phyloP scores from a whole-genome alignment of 2,329 filamentous ascomycete species.

The Trichoderma sp. region DNA sequence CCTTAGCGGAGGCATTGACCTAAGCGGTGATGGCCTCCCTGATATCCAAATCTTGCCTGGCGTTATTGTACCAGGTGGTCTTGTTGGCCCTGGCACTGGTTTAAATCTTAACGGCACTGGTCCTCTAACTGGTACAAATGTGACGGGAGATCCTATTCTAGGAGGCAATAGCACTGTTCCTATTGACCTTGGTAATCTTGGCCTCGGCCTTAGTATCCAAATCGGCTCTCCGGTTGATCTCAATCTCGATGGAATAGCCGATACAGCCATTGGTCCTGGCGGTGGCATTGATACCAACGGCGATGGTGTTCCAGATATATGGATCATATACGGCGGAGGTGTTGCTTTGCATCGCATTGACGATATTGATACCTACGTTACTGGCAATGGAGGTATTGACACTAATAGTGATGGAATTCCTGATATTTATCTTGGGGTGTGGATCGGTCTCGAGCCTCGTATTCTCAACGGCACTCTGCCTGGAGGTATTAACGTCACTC shows the following conservation, averaged over 20 bases:
- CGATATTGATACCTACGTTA: not conserved
- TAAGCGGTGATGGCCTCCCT: not conserved
- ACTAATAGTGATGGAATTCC: conserved; percentile 10
- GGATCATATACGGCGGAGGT: not conserved
- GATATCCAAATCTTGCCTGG: not conserved
- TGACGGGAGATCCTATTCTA: not conserved
- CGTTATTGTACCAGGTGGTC: not conserved
- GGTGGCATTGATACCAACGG: not conserved
- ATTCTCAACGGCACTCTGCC: not conserved
- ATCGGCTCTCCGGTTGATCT: not conserved
- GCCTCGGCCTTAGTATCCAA: not conserved
- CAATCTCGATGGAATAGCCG: not conserved
- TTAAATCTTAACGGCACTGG: not conserved
- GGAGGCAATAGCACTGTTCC: not conserved
- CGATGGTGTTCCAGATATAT: not conserved
- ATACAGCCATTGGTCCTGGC: not conserved
- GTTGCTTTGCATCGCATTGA: not conserved
- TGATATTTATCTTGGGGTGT: conserved; percentile 1
- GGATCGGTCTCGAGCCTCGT: not conserved
- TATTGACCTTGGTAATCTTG: not conserved
- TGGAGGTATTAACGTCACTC: not conserved
- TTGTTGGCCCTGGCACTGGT: not conserved
- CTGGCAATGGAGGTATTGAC: too few species aligned
- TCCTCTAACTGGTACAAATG: not conserved
- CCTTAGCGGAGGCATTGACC: not conserved